Conservation (phyloP, 2,329 filamentous ascomycete species). For the Fusarium nodosum region DNA sequence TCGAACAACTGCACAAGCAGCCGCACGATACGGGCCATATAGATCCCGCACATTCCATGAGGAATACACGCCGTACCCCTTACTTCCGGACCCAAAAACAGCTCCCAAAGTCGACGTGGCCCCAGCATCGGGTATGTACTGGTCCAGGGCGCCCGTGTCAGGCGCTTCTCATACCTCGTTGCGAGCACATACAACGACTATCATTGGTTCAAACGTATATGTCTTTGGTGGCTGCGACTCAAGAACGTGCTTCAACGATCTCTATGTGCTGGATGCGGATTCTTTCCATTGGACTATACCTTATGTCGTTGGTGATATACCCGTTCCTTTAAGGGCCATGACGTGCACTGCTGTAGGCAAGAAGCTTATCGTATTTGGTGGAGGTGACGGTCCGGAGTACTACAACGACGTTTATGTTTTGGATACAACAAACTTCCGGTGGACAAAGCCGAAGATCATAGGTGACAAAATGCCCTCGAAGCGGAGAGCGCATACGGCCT, state of each 20-base stretch:
- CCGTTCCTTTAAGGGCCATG: conserved; percentile 76
- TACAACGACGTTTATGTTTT: conserved; percentile 80
- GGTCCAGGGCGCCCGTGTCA: conserved; percentile 75
- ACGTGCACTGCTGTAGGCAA: conserved; percentile 79
- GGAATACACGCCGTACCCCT: conserved; percentile 66
- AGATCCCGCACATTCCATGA: conserved; percentile 53
- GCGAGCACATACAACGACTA: conserved; percentile 75
- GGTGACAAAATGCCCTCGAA: conserved; percentile 71
- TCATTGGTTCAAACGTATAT: conserved; percentile 76
- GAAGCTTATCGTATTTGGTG: conserved; percentile 78
- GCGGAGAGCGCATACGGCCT: conserved; percentile 77
- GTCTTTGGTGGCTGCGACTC: conserved; percentile 78
- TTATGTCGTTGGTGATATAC: conserved; percentile 74
- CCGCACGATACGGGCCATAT: conserved; percentile 32
- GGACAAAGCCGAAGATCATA: conserved; percentile 72
- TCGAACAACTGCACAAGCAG: conserved; percentile 46
- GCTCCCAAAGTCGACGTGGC: conserved; percentile 72
- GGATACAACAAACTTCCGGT: conserved; percentile 78
- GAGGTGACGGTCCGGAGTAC: conserved; percentile 77
- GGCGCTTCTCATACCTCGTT: conserved; percentile 72
- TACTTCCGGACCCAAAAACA: conserved; percentile 68
- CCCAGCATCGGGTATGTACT: conserved; percentile 79
- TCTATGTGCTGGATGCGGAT: conserved; percentile 78
- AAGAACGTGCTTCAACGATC: conserved; percentile 75
- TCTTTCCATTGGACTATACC: conserved; percentile 77